Evolutionary conservation across 805 yeast genomes (phyloP).

Genomic region (Metschnikowia dekortorum): DNA sequence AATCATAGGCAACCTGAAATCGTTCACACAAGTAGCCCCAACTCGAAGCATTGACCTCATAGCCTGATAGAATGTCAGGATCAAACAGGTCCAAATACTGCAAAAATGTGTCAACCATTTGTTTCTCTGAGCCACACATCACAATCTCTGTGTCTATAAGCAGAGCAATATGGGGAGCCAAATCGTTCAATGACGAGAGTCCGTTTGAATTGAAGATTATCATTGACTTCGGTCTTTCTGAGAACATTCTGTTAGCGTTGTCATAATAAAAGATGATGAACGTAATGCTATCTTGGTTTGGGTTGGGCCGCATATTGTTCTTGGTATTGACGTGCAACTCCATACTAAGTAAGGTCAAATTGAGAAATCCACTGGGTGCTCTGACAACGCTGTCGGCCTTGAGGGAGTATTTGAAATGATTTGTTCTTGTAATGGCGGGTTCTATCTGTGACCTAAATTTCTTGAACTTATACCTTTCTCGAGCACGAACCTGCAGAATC

Average conservation of each 20-base stretch:
- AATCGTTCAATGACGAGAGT: not conserved
- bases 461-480: constrained; percentile 10
- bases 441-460: constrained; percentile 49
- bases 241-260: constrained; percentile 25
- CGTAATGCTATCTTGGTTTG: constrained; percentile 51
- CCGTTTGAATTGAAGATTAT: constrained; percentile 8
- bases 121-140: constrained; percentile 42
- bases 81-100: constrained; percentile 59
- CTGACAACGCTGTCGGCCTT: constrained; percentile 27
- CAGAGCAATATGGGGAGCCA: constrained; percentile 4
- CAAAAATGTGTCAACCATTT: constrained; percentile 53
- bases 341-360: constrained; percentile 54
- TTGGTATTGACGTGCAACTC: constrained; percentile 66
- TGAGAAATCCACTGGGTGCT: constrained; percentile 38
- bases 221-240: constrained; percentile 5
- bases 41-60: constrained; percentile 70
- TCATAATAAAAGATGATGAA: constrained; percentile 65
- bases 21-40: constrained; percentile 91
- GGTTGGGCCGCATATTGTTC: constrained; percentile 55
- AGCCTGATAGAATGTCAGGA: constrained; percentile 87
- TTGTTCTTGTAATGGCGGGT: constrained; percentile 38
- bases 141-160: constrained; percentile 1
- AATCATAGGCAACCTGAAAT: constrained; percentile 38
- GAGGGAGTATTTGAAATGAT: constrained; percentile 38
- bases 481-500: constrained; percentile 17